Conservation (phyloP, 2,329 filamentous ascomycete species). For the Tolypocladium endophyticum region DNA sequence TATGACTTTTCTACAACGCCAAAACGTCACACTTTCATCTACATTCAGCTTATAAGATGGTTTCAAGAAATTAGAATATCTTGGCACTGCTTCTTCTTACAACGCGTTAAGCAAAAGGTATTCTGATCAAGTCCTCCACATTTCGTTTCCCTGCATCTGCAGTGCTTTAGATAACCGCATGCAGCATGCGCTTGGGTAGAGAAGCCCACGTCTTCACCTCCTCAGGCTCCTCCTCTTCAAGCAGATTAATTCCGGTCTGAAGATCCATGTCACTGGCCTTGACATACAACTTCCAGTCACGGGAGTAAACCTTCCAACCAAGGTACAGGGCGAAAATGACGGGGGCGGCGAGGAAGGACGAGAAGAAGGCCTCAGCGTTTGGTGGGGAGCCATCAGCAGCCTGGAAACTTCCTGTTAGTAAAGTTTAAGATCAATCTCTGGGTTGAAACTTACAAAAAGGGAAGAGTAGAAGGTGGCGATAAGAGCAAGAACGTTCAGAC, state of each 20-base stretch:
- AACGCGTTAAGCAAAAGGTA: neutral
- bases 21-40: neutral
- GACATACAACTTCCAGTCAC: neutral
- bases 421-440: neutral
- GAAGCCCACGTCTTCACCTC: neutral
- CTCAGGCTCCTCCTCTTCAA: neutral
- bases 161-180: neutral
- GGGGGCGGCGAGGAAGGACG: neutral
- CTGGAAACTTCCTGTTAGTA: neutral
- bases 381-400: neutral
- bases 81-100: neutral
- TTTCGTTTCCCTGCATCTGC: neutral
- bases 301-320: neutral
- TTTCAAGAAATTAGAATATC: neutral
- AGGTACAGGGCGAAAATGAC: neutral
- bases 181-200: neutral
- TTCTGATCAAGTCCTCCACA: neutral
- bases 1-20: too few relatives aligned
- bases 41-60: neutral
- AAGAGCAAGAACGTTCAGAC: neutral
- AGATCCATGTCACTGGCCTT: neutral
- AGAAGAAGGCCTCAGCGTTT: neutral
- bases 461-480: neutral
- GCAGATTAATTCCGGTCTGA: neutral
- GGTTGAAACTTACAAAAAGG: neutral